A percentile compares a stretch with the other conserved stretches of the same genome.
Conservation (phyloP, 129 eudicot species). For the Escallonia herrerae region DNA sequence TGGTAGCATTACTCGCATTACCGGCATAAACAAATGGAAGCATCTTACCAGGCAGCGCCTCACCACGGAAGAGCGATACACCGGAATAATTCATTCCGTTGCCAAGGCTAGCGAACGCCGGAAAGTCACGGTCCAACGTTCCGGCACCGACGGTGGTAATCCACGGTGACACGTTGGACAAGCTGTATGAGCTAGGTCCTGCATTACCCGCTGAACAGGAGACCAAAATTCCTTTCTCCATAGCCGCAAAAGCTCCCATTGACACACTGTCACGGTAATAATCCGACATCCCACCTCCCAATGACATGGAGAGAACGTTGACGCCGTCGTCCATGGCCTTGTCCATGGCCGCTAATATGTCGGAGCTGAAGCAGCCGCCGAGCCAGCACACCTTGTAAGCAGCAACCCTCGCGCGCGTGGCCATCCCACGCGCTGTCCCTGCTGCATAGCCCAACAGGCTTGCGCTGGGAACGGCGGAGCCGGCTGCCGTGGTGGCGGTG, state of each 20-base stretch:
- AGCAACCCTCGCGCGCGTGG: constrained; percentile 68
- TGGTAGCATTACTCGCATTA: constrained; percentile 63
- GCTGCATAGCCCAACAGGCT: constrained; percentile 70
- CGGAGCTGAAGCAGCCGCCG: constrained; percentile 95
- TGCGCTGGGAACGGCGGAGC: constrained; percentile 63
- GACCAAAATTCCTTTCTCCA: constrained; percentile 81
- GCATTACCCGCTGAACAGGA: constrained; percentile 96
- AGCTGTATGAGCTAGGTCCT: constrained; percentile 76
- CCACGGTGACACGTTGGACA: constrained; percentile 94
- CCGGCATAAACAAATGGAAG: constrained; percentile 88
- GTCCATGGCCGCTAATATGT: constrained; percentile 78
- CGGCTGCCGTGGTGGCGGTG: constrained; percentile 86
- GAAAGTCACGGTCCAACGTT: constrained; percentile 86
- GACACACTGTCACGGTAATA: constrained; percentile 86
- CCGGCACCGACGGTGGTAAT: constrained; percentile 99
- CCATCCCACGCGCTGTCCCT: constrained; percentile 96
- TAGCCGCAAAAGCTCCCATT: constrained; percentile 83
- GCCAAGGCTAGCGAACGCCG: constrained; percentile 86
- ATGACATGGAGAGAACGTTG: constrained; percentile 63
- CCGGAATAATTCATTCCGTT: constrained; percentile 71
- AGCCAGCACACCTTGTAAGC: constrained; percentile 87
- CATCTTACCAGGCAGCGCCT: constrained; percentile 36
- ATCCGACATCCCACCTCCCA: constrained; percentile 88
- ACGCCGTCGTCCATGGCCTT: constrained; percentile 71
- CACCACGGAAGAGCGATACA: constrained; percentile 70